These are phyloP conservation scores for Termitomyces sp. DNA, from an alignment of 768 basidiomycete species.

Conservation along the genomic window DNA sequence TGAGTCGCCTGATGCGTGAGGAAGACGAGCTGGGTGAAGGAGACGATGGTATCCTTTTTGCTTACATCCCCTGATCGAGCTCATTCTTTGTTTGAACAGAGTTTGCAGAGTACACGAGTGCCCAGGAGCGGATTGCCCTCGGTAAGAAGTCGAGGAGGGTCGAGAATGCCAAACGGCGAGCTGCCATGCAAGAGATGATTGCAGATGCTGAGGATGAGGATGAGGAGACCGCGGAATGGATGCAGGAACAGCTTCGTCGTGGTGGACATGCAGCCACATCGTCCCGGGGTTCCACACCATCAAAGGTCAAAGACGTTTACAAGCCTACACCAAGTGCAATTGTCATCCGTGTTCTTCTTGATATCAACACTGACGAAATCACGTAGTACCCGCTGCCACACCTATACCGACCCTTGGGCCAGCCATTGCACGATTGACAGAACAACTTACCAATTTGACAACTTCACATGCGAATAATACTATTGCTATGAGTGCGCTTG, in stretches of 20 bases:
- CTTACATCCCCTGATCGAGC: background rate
- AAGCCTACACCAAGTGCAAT: slow-evolving; percentile 66
- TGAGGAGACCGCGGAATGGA: slow-evolving; percentile 85
- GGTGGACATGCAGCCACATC: slow-evolving; percentile 55
- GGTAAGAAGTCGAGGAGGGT: slow-evolving; percentile 78
- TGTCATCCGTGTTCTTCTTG: background rate
- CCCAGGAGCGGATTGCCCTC: slow-evolving; percentile 80
- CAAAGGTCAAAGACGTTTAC: slow-evolving; percentile 54
- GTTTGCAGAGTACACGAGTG: slow-evolving; percentile 83
- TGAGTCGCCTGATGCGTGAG: slow-evolving; percentile 77
- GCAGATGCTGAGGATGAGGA: slow-evolving; percentile 79
- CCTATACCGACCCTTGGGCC: slow-evolving; percentile 62
- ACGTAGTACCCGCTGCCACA: slow-evolving; percentile 60
- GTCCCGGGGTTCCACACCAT: slow-evolving; percentile 21
- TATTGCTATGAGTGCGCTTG: slow-evolving; percentile 49
- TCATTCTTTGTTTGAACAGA: slow-evolving; percentile 39
- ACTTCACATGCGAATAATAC: slow-evolving; percentile 67
- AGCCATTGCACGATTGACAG: slow-evolving; percentile 58
- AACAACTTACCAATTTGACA: slow-evolving; percentile 55
- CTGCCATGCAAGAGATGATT: slow-evolving; percentile 77
- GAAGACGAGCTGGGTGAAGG: slow-evolving; percentile 88
- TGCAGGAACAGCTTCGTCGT: slow-evolving; percentile 75
- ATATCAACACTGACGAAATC: slow-evolving; percentile 11
- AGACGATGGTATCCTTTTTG: slow-evolving; percentile 66
- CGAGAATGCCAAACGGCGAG: slow-evolving; percentile 63